These are phyloP conservation scores for Malus sylvestris DNA, from an alignment of 306 rosid species.

Conservation along the genomic window DNA sequence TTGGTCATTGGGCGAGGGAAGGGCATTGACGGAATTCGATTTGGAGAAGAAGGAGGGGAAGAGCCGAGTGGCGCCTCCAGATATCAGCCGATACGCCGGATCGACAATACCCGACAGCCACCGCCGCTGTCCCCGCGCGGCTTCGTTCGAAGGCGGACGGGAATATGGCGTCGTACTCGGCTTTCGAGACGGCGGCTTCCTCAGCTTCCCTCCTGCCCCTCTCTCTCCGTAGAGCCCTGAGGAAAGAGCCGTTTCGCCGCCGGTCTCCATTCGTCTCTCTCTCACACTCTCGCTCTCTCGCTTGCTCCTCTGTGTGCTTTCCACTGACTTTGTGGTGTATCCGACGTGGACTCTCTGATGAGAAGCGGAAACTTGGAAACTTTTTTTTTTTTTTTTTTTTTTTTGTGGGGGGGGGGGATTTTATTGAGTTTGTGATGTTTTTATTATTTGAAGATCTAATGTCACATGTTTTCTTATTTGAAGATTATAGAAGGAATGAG, in stretches of 20 bases:
- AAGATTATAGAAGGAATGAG: no score
- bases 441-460: no score
- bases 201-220: constrained; percentile 46
- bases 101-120: constrained; percentile 73
- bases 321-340: not conserved
- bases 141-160: constrained; percentile 34
- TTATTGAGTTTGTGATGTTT: not conserved
- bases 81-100: constrained; percentile 67
- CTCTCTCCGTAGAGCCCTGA: constrained; percentile 1
- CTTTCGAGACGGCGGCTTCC: constrained; percentile 32
- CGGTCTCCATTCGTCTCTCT: constrained; percentile 9
- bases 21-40: constrained; percentile 12
- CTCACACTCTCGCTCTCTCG: not conserved
- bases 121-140: constrained; percentile 21
- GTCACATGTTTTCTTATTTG: no score
- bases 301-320: not conserved
- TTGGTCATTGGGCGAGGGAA: constrained; percentile 14
- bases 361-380: not conserved
- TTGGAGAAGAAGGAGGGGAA: constrained; percentile 48
- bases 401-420: not conserved
- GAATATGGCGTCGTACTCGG: constrained; percentile 33
- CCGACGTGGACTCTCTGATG: not conserved
- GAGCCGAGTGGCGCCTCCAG: constrained; percentile 53
- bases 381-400: not conserved
- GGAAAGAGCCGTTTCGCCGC: constrained; percentile 8